These are phyloP conservation scores for Cercospora beticola DNA, from an alignment of 2,329 filamentous ascomycete genomes.

Conservation along the genomic window DNA sequence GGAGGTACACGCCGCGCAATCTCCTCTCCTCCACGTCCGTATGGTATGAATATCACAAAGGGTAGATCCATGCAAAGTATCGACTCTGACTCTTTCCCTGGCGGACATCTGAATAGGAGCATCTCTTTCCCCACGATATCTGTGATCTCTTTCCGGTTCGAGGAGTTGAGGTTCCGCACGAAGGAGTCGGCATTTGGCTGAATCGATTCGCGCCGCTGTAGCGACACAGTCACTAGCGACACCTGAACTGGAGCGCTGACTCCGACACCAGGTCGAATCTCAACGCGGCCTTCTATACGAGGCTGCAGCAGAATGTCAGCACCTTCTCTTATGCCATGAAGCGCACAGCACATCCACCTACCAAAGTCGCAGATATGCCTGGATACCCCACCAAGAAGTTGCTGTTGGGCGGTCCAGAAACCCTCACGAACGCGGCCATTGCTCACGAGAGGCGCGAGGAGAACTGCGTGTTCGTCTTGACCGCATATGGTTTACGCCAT, in stretches of 20 bases:
- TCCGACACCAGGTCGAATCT: slow-evolving; percentile 83
- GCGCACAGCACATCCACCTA: slow-evolving; percentile 53
- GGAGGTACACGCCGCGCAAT: slow-evolving; percentile 86
- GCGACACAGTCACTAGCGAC: slow-evolving; percentile 89
- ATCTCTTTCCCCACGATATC: slow-evolving; percentile 97
- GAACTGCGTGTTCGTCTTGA: slow-evolving; percentile 18
- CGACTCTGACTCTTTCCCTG: slow-evolving; percentile 80
- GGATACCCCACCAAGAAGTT: slow-evolving; percentile 96
- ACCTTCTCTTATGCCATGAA: background rate
- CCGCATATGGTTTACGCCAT: slow-evolving; percentile 24
- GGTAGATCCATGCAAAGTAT: slow-evolving; percentile 95
- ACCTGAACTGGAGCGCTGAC: slow-evolving; percentile 85
- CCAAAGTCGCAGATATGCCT: slow-evolving; percentile 94
- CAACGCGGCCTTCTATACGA: slow-evolving; percentile 95
- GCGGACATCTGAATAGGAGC: slow-evolving; percentile 80
- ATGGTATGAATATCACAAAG: slow-evolving; percentile 96
- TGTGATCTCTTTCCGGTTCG: slow-evolving; percentile 79
- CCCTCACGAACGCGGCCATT: slow-evolving; percentile 79
- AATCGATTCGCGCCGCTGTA: slow-evolving; percentile 92
- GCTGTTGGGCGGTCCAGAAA: slow-evolving; percentile 95
- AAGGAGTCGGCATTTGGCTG: slow-evolving; percentile 94
- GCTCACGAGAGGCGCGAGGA: slow-evolving; percentile 17
- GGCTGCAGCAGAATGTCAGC: slow-evolving; percentile 57
- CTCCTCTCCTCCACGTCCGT: slow-evolving; percentile 86
- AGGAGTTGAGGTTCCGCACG: slow-evolving; percentile 82